Evolutionary conservation across 2,329 filamentous ascomycete species (phyloP).

Genomic region (Xylariales sp.): DNA sequence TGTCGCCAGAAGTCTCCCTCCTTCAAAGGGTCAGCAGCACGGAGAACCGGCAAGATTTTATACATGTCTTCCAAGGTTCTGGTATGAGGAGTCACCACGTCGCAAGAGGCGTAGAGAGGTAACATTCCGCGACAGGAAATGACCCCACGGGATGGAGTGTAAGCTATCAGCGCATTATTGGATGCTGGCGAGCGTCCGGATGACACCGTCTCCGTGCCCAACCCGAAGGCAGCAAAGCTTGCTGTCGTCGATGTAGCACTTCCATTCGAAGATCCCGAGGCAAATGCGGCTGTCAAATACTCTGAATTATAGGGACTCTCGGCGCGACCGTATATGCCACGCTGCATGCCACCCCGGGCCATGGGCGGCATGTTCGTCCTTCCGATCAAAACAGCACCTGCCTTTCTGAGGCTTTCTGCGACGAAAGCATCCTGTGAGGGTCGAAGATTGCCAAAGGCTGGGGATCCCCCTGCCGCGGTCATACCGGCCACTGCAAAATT

Average conservation of each 20-base stretch:
- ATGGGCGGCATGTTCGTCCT: slow-evolving; percentile 58
- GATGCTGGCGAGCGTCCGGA: slow-evolving; percentile 52
- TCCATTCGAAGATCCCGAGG: slow-evolving; percentile 55
- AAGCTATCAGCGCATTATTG: slow-evolving; percentile 52
- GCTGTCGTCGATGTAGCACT: slow-evolving; percentile 45
- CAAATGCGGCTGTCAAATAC: slow-evolving; percentile 50
- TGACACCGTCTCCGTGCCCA: slow-evolving; percentile 52
- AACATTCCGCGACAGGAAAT: slow-evolving; percentile 48
- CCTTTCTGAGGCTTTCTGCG: slow-evolving; percentile 39
- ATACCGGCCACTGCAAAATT: slow-evolving; percentile 50
- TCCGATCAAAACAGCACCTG: slow-evolving; percentile 48
- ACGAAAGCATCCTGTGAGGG: slow-evolving; percentile 49
- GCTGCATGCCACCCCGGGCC: slow-evolving; percentile 54
- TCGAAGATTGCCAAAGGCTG: slow-evolving; percentile 45
- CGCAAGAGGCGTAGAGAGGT: slow-evolving; percentile 53
- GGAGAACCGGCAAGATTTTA: no score
- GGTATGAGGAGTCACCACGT: no score
- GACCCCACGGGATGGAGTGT: slow-evolving; percentile 49
- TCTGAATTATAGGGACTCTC: slow-evolving; percentile 51
- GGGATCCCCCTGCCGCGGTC: slow-evolving; percentile 49
- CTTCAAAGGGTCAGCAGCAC: no score
- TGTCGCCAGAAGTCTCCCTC: no score
- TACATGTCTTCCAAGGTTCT: no score
- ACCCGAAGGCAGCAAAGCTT: slow-evolving; percentile 46
- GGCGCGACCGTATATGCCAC: slow-evolving; percentile 51